These are phyloP conservation scores for Pestalotiopsis sp. DNA, from an alignment of 2,329 filamentous ascomycete genomes.

Conservation along the genomic window DNA sequence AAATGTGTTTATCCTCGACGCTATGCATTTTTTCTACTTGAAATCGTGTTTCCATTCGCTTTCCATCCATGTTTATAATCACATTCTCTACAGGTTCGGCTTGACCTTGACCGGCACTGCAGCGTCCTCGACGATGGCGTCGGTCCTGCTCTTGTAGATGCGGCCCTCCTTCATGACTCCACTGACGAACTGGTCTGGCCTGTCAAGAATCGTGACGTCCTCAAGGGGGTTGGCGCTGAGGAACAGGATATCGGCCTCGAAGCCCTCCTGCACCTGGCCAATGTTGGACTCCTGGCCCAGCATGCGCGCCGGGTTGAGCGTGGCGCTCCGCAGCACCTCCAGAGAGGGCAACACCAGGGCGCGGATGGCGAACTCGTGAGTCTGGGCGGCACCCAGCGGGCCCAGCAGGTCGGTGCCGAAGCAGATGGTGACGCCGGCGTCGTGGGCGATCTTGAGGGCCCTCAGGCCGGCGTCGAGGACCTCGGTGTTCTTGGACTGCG, in stretches of 20 bases:
- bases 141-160: constrained; percentile 32
- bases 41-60: not conserved
- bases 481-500: constrained; percentile 44
- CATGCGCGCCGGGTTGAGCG: constrained; percentile 48
- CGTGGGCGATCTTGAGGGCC: constrained; percentile 44
- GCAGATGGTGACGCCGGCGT: constrained; percentile 53
- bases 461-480: constrained; percentile 46
- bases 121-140: constrained; percentile 13
- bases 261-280: constrained; percentile 49
- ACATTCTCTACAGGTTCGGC: constrained; percentile 1
- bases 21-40: not conserved
- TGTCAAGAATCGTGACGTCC: constrained; percentile 48
- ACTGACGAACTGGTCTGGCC: constrained; percentile 42
- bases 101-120: constrained; percentile 13
- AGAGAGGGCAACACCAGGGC: constrained; percentile 39
- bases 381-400: constrained; percentile 47
- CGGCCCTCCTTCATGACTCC: constrained; percentile 53
- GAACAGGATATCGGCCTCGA: constrained; percentile 50
- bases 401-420: constrained; percentile 56
- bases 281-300: constrained; percentile 41
- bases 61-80: not conserved
- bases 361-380: constrained; percentile 47
- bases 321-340: constrained; percentile 50
- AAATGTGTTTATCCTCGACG: not conserved
- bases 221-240: constrained; percentile 51